phyloP scores from a whole-genome alignment of 352 stramenopile genomes.

The Pythium volutum region DNA sequence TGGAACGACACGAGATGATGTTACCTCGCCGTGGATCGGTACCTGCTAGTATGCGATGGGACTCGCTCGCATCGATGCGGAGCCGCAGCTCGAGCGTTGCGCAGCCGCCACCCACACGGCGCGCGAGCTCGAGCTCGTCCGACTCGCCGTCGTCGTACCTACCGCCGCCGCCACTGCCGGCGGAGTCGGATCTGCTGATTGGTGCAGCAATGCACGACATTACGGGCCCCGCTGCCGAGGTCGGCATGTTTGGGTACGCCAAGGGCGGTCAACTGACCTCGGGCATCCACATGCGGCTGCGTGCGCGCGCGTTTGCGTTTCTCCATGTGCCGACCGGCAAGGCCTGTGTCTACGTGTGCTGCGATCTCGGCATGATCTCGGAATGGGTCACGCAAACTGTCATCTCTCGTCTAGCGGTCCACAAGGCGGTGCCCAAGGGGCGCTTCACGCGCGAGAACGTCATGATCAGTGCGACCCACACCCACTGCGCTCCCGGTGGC shows the following conservation, averaged over 20 bases:
- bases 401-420: slow-evolving; percentile 46
- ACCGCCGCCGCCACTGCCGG: slow-evolving; percentile 17
- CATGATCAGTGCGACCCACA: slow-evolving; percentile 90
- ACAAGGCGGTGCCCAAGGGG: slow-evolving; percentile 38
- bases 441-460: slow-evolving; percentile 75
- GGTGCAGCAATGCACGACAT: slow-evolving; percentile 85
- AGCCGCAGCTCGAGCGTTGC: slow-evolving; percentile 6
- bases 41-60: background rate
- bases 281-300: slow-evolving; percentile 86
- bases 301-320: slow-evolving; percentile 82
- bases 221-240: slow-evolving; percentile 75
- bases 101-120: slow-evolving; percentile 1
- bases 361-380: slow-evolving; percentile 88
- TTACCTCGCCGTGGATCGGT: background rate
- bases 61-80: slow-evolving; percentile 3
- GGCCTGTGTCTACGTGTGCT: slow-evolving; percentile 80
- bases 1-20: background rate
- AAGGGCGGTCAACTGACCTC: slow-evolving; percentile 71
- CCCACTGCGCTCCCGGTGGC: slow-evolving; percentile 86
- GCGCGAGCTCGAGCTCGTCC: slow-evolving; percentile 20
- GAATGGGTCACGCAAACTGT: slow-evolving; percentile 87
- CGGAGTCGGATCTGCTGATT: slow-evolving; percentile 38
- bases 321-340: slow-evolving; percentile 28
- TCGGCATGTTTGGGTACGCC: slow-evolving; percentile 89
- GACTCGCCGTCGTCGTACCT: background rate